Evolutionary conservation across 805 yeast genomes (phyloP), one percentile per base, ranked within the genome.

Genomic region (Zygotorulaspora florentina): DNA sequence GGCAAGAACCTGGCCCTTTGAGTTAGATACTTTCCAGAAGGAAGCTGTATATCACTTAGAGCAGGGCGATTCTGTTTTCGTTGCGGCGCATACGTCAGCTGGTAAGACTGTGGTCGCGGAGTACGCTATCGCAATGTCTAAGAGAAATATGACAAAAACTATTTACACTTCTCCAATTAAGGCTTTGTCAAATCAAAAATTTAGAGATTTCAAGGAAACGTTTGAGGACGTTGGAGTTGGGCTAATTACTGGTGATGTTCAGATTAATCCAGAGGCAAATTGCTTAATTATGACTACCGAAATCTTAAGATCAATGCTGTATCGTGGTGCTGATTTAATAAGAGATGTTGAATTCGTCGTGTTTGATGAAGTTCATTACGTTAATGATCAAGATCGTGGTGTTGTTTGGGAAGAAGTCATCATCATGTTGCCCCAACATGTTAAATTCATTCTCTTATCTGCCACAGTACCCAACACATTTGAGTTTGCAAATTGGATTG

Each of bases 361-460:
- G 34, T 93, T 93, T 64, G 99, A 93, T 69, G 99, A 93, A 64
- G 99, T 93, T 1, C 99, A 93, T 67, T 93, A 93, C 62, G 96
- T 93, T 51, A 93, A 93, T 64, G 99, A 93, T 69, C 83, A 87
- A 47, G 96, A 88, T 58, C 81, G 99, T 66, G 99, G 99, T 60
- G 99, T 93, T 11, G 99, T 93, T 3, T 93, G 99, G 99, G 99
- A 93, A 70, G 99, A 93, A 68, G 97, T 93, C 17, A 93, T 93
- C 50, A 93, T 93, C 56, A 88, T 93, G 96, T 72, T 93, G 28
- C 99, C 99, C 0, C 96, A 90, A 53, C 97, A 93, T 62, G 93
- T 93, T 47, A 91, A 91, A 60, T 85, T 87, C 57, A 88, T 93
- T 51, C 71, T 93, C 34, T 72, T 93, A 33, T 87, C 96, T 10